Base-by-base conservation (phyloP, 768 basidiomycete genomes). In the Lentinula guzmanii region DNA sequence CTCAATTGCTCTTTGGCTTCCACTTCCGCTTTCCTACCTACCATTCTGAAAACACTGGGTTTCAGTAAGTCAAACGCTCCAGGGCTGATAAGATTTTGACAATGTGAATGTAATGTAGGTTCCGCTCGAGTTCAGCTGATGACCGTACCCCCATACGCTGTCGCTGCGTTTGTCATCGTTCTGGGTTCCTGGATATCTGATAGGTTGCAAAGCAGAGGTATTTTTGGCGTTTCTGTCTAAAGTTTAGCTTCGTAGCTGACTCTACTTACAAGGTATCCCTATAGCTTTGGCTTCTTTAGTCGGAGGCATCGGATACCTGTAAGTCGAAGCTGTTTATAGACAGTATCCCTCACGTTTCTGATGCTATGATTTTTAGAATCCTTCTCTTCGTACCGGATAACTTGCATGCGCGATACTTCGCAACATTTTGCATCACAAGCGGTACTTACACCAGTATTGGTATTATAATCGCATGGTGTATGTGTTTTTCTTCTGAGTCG, bases 101-200 rank as follows among this genome's bases (percentile, higher is more conserved):
- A 35, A 46, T 61, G 66, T 57, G 67, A 43, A 37, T 54, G 51
- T 35, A 51, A 55, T 33, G 6, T 61, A 90, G 89, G 82, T 34
- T 80, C 83, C 63, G 87, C 89, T 13, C 70, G 78, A 37, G 84
- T 88, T 0, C 90, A 93, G 66, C 68, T 93, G 1, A 78, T 91
- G 55, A 91, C 91, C 0, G 90, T 93, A 4, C 90, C 91, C 2
- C 92, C 92, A 3, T 93, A 93, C 67, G 86, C 84, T 1, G 85
- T 87, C 18, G 82, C 86, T 2, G 82, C 89, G 1, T 73, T 86
- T 10, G 79, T 90, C n/a, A 76, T 91, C 37, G 75, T 84, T 34
- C 37, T 73, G 2, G 79, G 84, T 57, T 84, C 86, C 1, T 89
- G 80, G 68, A 67, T 76, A 5, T 89, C 91, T 2, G 90, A 92